Conservation (phyloP, 2,329 filamentous ascomycete species). For the Sporothrix schenckii region DNA sequence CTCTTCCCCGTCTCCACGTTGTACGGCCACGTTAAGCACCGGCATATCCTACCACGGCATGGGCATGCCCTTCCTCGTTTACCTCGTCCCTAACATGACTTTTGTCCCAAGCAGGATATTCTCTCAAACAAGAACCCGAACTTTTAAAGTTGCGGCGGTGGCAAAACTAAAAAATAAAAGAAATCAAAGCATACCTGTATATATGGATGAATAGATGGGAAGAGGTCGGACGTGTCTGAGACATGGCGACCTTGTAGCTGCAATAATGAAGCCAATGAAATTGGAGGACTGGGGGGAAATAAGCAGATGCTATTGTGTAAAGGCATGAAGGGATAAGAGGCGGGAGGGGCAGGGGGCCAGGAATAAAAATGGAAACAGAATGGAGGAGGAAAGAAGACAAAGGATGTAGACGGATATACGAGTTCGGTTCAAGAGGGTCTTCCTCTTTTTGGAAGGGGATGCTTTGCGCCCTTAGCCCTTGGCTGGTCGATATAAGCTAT, state of each 20-base stretch:
- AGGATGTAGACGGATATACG: background rate
- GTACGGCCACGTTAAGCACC: background rate
- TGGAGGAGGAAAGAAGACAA: background rate
- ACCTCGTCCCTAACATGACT: conserved; percentile 16
- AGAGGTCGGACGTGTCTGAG: background rate
- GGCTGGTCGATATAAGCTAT: conserved; percentile 11
- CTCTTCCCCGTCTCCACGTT: conserved; percentile 1
- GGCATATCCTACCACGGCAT: conserved; percentile 13
- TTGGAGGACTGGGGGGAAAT: background rate
- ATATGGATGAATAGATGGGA: background rate
- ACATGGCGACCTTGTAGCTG: background rate
- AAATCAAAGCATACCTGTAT: background rate
- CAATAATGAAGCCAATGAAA: background rate
- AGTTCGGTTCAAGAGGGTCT: background rate
- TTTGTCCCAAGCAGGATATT: conserved; percentile 9
- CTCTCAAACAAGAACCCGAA: conserved; percentile 2
- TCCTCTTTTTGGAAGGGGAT: conserved; percentile 4
- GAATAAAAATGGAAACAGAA: background rate
- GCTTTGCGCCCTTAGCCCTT: conserved; percentile 3
- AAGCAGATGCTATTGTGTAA: background rate
- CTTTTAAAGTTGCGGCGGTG: conserved; percentile 14
- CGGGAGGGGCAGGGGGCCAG: background rate
- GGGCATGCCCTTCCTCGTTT: background rate
- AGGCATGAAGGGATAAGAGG: background rate
- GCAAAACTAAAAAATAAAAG: conserved; percentile 9